Evolutionary conservation across 148 eudicot species (phyloP), one percentile per base, ranked within the genome.

Genomic region (Cornus suecica): DNA sequence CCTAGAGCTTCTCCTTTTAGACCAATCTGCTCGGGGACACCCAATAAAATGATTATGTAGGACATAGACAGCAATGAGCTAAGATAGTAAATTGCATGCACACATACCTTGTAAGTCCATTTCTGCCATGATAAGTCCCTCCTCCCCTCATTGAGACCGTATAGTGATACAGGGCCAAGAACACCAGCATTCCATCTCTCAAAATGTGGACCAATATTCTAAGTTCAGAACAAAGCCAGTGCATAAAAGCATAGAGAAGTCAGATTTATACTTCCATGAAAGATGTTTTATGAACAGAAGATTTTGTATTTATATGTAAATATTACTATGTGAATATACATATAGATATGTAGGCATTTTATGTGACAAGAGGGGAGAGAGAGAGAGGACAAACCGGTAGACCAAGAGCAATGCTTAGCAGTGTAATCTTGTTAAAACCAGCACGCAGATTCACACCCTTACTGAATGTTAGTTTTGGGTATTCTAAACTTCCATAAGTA

Each of bases 351-450:
- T 37, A 37, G 8, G 42, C 42, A 5, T 32, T 52, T 7, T 11
- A 13, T n/a, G n/a, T n/a, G n/a, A n/a, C n/a, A n/a, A n/a, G n/a
- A n/a, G 37, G 70, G 18, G 72, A 76, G 56, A 77, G 78, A 65
- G 72, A 66, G 69, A 69, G 73, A 65, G 78, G 48, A 73, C 94
- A 34, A 75, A 95, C 99, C 87, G 99, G 99, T 60, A 95, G 94
- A 56, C 99, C 99, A 84, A 95, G 97, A 70, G 99, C 90, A 77
- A 92, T 87, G 82, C 99, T 95, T n/a, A 95, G 87, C 56, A 95
- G 84, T 48, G 97, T 81, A 56, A 95, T 91, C 82, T 77, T 87
- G 90, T 95, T 95, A 29, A 91, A 78, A 67, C 99, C 99, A 56
- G 94, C 87, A 84, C 91, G 88, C 71, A 95, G 80, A 67, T 91